These are phyloP conservation scores for Colletotrichum melonis DNA, from an alignment of 2,329 filamentous ascomycete species.

Conservation along the genomic window DNA sequence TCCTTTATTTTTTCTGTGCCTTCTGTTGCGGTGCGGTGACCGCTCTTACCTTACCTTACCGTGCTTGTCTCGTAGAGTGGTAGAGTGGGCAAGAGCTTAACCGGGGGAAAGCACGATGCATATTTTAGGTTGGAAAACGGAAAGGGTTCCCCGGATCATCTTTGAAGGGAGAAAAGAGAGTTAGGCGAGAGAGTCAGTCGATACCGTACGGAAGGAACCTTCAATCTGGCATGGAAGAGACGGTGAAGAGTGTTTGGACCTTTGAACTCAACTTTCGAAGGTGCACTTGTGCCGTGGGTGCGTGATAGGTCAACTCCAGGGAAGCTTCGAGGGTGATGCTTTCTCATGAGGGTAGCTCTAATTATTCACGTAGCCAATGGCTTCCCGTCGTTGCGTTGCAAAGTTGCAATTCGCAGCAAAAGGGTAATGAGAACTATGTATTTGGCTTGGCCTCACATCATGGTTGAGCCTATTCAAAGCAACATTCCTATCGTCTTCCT, in stretches of 20 bases:
- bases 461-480: not conserved
- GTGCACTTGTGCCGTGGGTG: not conserved
- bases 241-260: not conserved
- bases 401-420: not conserved
- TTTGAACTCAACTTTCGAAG: too few relatives aligned
- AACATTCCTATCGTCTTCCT: not conserved
- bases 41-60: conserved; percentile 1
- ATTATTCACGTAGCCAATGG: not conserved
- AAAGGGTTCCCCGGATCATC: conserved; percentile 6
- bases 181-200: not conserved
- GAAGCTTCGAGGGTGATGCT: not conserved
- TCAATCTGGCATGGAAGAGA: not conserved
- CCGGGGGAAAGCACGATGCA: not conserved
- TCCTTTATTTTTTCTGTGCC: conserved; percentile 18
- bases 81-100: too few relatives aligned
- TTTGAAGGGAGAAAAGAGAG: not conserved
- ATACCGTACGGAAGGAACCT: not conserved
- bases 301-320: not conserved
- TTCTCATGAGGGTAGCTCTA: not conserved
- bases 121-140: not conserved
- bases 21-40: not conserved
- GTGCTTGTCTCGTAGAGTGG: too few relatives aligned
- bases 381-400: not conserved
- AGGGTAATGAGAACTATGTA: not conserved
- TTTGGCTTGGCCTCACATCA: conserved; percentile 6